Evolutionary conservation across 176 grass and related monocot genomes (phyloP).

Genomic region (Oropetium thomaeum): DNA sequence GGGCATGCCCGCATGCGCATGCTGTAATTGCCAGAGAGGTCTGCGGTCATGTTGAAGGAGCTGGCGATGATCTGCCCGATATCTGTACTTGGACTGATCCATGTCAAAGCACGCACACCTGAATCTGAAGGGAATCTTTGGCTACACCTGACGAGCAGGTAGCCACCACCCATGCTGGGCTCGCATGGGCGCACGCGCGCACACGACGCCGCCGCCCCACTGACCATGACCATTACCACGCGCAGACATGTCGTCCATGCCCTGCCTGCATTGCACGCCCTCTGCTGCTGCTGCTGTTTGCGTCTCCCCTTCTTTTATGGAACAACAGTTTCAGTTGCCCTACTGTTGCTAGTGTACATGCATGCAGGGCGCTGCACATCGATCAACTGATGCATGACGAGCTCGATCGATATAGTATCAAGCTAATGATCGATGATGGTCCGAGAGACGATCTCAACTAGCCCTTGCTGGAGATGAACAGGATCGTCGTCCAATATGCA

Average conservation of each 20-base stretch:
- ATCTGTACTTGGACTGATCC: background rate
- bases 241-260: constrained; percentile 14
- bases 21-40: background rate
- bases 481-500: background rate
- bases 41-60: background rate
- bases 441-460: background rate
- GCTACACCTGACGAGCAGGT: constrained; percentile 3
- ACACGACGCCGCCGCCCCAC: background rate
- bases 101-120: background rate
- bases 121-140: constrained; percentile 38
- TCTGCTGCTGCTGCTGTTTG: background rate
- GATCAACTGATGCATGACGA: no score
- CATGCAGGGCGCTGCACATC: background rate
- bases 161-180: background rate
- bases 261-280: background rate
- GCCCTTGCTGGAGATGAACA: constrained; percentile 20
- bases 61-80: background rate
- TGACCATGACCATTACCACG: background rate
- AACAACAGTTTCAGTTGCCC: background rate
- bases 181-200: constrained; percentile 19
- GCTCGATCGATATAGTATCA: background rate
- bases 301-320: background rate
- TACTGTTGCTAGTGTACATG: constrained; percentile 13
- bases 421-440: background rate
- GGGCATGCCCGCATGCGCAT: no score